Conservation (phyloP, 108 stramenopile species). For the Ochromonas danica region DNA sequence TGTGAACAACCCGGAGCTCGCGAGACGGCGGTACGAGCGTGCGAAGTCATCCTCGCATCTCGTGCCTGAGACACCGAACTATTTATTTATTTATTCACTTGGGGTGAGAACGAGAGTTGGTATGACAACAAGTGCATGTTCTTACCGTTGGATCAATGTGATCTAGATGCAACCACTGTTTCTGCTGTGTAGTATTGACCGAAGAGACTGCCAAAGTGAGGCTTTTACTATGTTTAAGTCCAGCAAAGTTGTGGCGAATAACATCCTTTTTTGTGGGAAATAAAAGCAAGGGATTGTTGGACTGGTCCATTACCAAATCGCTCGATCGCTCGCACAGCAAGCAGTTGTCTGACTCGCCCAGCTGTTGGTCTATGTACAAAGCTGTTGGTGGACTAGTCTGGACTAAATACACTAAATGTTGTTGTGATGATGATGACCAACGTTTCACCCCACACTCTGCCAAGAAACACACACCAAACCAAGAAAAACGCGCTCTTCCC, state of each 20-base stretch:
- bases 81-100: too few species aligned
- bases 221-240: not conserved
- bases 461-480: too few species aligned
- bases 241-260: not conserved
- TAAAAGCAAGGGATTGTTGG: conserved; percentile 26
- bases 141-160: conserved; percentile 16
- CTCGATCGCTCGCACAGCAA: too few species aligned
- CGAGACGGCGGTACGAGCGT: conserved; percentile 8
- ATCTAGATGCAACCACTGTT: conserved; percentile 3
- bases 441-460: too few species aligned
- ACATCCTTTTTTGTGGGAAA: conserved; percentile 30
- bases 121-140: not conserved
- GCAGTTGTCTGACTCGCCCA: too few species aligned
- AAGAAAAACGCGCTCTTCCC: too few species aligned
- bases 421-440: too few species aligned
- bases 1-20: not conserved
- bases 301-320: too few species aligned
- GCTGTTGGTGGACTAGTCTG: too few species aligned
- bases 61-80: not conserved
- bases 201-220: not conserved
- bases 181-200: not conserved
- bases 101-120: too few species aligned
- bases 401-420: too few species aligned
- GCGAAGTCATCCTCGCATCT: not conserved
- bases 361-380: too few species aligned